Conservation (phyloP, 2,329 filamentous ascomycete genomes). For the Epichloe bromicola region DNA sequence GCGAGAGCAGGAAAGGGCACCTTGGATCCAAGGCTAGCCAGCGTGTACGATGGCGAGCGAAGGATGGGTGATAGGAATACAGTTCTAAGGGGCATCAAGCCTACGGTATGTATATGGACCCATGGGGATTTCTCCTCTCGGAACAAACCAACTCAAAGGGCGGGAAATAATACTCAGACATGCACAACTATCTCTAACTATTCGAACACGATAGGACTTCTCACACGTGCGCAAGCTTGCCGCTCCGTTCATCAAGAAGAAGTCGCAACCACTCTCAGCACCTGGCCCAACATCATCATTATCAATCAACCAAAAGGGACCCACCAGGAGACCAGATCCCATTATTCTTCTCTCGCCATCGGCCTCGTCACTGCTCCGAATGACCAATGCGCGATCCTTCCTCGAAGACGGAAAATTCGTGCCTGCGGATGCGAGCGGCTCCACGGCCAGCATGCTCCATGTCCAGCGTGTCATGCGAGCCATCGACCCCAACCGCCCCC, state of each 20-base stretch:
- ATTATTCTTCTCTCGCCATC: slow-evolving; percentile 97
- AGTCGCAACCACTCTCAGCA: slow-evolving; percentile 30
- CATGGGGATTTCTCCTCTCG: no score
- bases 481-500: slow-evolving; percentile 56
- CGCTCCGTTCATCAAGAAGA: slow-evolving; percentile 57
- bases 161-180: neutral
- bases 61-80: slow-evolving; percentile 89
- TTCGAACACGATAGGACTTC: slow-evolving; percentile 55
- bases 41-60: slow-evolving; percentile 85
- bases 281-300: slow-evolving; percentile 32
- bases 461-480: slow-evolving; percentile 64
- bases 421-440: slow-evolving; percentile 57
- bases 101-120: slow-evolving; percentile 48
- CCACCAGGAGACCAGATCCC: slow-evolving; percentile 50
- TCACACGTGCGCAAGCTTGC: slow-evolving; percentile 83
- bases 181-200: neutral
- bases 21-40: slow-evolving; percentile 67
- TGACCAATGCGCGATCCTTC: slow-evolving; percentile 93
- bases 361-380: slow-evolving; percentile 83
- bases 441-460: slow-evolving; percentile 69
- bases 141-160: no score
- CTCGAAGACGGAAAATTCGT: slow-evolving; percentile 74
- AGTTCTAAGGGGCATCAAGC: slow-evolving; percentile 73
- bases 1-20: slow-evolving; percentile 48
- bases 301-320: slow-evolving; percentile 39